phyloP scores from a whole-genome alignment of 2,329 filamentous ascomycete species.

The Pseudohalonectria lignicola region DNA sequence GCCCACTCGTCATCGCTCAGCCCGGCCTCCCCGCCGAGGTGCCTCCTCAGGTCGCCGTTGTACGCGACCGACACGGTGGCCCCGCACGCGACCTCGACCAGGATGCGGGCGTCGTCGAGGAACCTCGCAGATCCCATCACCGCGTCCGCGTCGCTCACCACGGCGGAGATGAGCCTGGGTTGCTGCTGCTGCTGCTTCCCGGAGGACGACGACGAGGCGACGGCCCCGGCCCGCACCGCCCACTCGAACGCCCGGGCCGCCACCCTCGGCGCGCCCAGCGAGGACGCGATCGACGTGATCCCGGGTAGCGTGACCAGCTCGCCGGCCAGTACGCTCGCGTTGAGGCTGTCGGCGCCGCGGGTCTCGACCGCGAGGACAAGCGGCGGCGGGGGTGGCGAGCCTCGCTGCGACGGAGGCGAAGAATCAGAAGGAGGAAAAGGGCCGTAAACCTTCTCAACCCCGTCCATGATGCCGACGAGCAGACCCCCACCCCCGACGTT shows the following conservation, averaged over 20 bases:
- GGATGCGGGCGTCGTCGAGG: constrained; percentile 67
- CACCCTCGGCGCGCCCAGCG: constrained; percentile 58
- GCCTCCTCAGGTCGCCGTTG: constrained; percentile 47
- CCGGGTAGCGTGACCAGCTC: constrained; percentile 49
- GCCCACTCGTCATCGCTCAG: constrained; percentile 46
- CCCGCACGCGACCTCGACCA: constrained; percentile 80
- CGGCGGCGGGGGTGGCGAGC: constrained; percentile 6
- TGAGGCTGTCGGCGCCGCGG: constrained; percentile 55
- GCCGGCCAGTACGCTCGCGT: constrained; percentile 40
- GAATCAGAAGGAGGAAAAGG: no score
- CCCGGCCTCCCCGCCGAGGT: constrained; percentile 35
- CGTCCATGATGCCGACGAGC: constrained; percentile 55
- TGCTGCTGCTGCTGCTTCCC: no score
- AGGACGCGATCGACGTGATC: constrained; percentile 64
- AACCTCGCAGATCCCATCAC: constrained; percentile 66
- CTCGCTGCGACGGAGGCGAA: no score
- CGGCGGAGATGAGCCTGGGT: constrained; percentile 37
- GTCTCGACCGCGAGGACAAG: constrained; percentile 65
- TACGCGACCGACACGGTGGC: constrained; percentile 65
- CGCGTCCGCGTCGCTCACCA: constrained; percentile 67
- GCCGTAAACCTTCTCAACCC: constrained; percentile 33
- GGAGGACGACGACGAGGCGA: constrained; percentile 10
- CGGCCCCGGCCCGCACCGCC: constrained; percentile 25
- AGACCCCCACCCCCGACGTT: constrained; percentile 63
- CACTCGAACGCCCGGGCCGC: constrained; percentile 47